These are phyloP conservation scores for Stenocarpella maydis DNA, from an alignment of 2,329 filamentous ascomycete species.

Conservation along the genomic window DNA sequence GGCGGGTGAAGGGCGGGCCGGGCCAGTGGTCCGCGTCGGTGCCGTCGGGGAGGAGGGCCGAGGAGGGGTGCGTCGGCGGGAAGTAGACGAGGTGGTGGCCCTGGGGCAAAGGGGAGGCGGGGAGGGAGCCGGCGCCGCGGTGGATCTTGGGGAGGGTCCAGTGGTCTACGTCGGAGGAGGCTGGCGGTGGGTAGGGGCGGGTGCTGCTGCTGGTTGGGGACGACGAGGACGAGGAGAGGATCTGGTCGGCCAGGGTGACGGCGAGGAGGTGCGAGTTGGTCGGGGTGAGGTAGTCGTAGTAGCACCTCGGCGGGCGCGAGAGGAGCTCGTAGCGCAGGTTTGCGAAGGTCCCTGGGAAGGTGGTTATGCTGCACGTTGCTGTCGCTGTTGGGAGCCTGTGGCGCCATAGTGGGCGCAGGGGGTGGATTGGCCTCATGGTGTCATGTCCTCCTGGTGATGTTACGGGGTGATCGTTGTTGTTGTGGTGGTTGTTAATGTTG, in stretches of 20 bases:
- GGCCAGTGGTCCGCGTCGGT: conserved; percentile 84
- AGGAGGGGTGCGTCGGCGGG: conserved; percentile 71
- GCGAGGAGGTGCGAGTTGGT: conserved; percentile 72
- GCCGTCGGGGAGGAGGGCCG: conserved; percentile 77
- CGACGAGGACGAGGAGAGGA: conserved; percentile 14
- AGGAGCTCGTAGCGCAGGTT: conserved; percentile 33
- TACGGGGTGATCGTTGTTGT: neutral
- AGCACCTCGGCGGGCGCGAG: conserved; percentile 42
- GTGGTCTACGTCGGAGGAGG: conserved; percentile 40
- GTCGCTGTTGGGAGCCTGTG: neutral
- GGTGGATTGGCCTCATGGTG: conserved; percentile 28
- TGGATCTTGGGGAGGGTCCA: conserved; percentile 42
- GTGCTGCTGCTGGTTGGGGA: neutral
- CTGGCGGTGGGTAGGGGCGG: conserved; percentile 36
- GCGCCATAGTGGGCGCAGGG: conserved; percentile 23
- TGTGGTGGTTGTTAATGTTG: neutral
- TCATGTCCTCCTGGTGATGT: neutral
- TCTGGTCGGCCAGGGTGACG: conserved; percentile 58
- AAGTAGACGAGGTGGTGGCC: conserved; percentile 91
- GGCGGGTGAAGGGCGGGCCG: conserved; percentile 73
- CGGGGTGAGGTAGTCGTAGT: conserved; percentile 59
- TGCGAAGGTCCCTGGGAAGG: conserved; percentile 29
- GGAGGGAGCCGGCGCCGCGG: neutral
- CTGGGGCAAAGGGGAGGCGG: conserved; percentile 56
- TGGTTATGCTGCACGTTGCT: conserved; percentile 18